Evolutionary conservation across 257 asterid species (phyloP).

Genomic region (Solanum raphanifolium): DNA sequence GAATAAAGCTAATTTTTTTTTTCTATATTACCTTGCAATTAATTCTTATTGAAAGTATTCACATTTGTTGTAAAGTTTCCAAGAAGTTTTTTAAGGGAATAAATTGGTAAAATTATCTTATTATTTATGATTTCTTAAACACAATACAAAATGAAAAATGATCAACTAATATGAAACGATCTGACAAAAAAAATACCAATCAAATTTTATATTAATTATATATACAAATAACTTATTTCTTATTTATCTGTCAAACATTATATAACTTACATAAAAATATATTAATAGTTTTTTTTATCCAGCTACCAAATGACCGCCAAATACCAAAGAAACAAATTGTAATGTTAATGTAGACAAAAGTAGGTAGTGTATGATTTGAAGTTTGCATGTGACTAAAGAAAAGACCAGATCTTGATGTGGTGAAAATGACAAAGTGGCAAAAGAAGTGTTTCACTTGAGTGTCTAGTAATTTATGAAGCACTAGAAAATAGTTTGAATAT

Average conservation of each 20-base stretch:
- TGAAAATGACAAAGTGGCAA: neutral
- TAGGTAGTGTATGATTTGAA: neutral
- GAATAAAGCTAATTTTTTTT: too few species aligned
- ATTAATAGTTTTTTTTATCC: neutral
- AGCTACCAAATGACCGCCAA: rapidly evolving
- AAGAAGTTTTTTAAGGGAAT: too few species aligned
- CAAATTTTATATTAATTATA: too few species aligned
- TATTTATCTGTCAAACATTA: rapidly evolving
- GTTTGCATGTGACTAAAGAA: neutral
- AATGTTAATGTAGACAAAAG: neutral
- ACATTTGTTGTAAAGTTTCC: too few species aligned
- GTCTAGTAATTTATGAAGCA: neutral
- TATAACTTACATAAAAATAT: too few species aligned
- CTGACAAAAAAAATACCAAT: neutral
- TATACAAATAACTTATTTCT: too few species aligned
- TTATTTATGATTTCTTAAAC: too few species aligned
- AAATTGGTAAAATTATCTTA: too few species aligned
- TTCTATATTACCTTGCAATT: too few species aligned
- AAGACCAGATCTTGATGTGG: neutral
- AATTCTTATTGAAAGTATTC: too few species aligned
- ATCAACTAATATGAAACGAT: rapidly evolving
- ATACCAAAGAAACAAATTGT: rapidly evolving
- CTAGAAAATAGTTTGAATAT: neutral
- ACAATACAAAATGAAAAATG: too few species aligned
- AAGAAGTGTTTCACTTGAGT: neutral